Conservation (phyloP, 192 early-diverging fungal genomes). For the Spinellus fusiger region DNA sequence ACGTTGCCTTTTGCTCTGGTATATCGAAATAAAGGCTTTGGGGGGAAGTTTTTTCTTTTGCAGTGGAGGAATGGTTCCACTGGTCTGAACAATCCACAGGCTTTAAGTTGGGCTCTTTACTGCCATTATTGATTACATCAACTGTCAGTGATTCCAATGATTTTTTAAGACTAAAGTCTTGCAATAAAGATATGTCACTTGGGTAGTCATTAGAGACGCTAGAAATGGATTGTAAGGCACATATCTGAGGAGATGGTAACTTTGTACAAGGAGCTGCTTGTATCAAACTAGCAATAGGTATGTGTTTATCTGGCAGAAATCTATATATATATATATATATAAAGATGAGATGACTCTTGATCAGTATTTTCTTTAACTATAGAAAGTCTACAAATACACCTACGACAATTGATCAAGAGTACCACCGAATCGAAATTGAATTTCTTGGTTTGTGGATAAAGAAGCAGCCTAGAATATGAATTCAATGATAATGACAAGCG, state of each 20-base stretch:
- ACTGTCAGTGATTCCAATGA: background rate
- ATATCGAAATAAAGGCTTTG: no score
- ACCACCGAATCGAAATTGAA: conserved; percentile 52
- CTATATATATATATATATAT: background rate
- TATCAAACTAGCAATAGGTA: conserved; percentile 3
- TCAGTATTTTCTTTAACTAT: background rate
- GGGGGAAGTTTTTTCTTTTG: background rate
- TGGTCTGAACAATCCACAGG: background rate
- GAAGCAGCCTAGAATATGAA: conserved; percentile 43
- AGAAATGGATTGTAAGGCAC: no score
- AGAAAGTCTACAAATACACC: background rate
- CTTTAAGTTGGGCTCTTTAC: conserved; percentile 18
- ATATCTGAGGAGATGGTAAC: no score
- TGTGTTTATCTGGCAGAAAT: conserved; percentile 11
- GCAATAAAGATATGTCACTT: no score
- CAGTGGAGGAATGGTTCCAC: background rate
- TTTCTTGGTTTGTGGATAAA: conserved; percentile 51
- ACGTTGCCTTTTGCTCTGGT: background rate
- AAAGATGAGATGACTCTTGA: background rate
- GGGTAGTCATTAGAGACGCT: no score
- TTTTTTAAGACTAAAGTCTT: no score
- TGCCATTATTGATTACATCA: background rate
- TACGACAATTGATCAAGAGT: conserved; percentile 18
- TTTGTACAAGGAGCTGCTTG: no score
- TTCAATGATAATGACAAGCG: background rate